phyloP scores from a whole-genome alignment of 305 asterid species.

The Solanum hybrid region DNA sequence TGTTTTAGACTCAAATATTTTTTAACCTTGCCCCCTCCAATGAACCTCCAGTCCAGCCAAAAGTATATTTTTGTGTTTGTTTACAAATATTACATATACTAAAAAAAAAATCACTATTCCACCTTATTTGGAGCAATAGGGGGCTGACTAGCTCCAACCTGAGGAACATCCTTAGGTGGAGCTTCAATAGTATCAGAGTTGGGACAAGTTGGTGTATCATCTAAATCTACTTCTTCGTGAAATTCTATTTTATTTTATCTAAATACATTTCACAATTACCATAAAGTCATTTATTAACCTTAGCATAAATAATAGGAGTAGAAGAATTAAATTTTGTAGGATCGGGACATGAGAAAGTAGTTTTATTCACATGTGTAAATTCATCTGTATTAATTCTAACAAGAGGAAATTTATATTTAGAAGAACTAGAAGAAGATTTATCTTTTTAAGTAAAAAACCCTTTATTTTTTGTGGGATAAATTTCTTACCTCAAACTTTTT shows the following conservation, averaged over 20 bases:
- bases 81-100: too few species aligned
- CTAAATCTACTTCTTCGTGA: background rate
- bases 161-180: background rate
- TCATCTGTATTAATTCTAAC: background rate
- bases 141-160: background rate
- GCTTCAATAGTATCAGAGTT: background rate
- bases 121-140: background rate
- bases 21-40: too few species aligned
- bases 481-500: background rate
- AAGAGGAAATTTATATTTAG: background rate
- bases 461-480: background rate
- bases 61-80: too few species aligned
- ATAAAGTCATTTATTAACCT: background rate
- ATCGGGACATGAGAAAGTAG: background rate
- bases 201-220: background rate
- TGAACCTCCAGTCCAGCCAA: too few species aligned
- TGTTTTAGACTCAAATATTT: background rate
- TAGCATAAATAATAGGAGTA: background rate
- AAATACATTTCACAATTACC: background rate
- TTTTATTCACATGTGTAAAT: background rate
- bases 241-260: too few species aligned
- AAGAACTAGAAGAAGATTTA: background rate
- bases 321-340: background rate
- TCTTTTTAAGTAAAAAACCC: background rate
- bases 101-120: background rate